Evolutionary conservation across 139 green algal species (phyloP).

Genomic region (Picochlorum costavermella): DNA sequence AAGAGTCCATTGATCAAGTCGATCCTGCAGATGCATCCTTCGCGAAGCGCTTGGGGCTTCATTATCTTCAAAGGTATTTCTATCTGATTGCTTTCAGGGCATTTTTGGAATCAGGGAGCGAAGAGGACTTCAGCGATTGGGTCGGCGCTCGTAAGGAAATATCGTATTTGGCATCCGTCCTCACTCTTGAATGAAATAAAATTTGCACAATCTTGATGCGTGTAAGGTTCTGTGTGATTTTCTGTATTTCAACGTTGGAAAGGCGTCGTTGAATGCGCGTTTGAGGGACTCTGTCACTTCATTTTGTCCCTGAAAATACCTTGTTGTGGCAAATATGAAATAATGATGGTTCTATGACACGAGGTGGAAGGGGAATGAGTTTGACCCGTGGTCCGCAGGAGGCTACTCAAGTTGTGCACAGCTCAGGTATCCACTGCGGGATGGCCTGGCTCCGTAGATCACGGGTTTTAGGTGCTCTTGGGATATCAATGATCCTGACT

Average conservation of each 20-base stretch:
- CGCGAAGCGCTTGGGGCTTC: slow-evolving; percentile 68
- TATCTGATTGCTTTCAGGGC: slow-evolving; percentile 67
- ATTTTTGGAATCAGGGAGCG: background rate
- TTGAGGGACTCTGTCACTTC: too few species aligned
- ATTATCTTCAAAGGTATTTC: slow-evolving; percentile 90
- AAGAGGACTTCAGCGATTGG: slow-evolving; percentile 39
- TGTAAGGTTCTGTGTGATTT: too few species aligned
- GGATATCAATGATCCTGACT: background rate
- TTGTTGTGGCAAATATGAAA: too few species aligned
- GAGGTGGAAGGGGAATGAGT: too few species aligned
- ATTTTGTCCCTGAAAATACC: too few species aligned
- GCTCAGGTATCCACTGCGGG: too few species aligned
- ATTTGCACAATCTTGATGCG: background rate
- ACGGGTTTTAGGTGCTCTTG: background rate
- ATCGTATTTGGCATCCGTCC: slow-evolving; percentile 40
- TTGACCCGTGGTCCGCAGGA: too few species aligned
- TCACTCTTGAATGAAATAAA: slow-evolving; percentile 34
- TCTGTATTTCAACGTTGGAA: too few species aligned
- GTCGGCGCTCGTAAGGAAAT: slow-evolving; percentile 47
- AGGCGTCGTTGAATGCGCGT: too few species aligned
- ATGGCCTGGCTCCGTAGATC: background rate
- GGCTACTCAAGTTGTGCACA: too few species aligned
- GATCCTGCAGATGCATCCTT: slow-evolving; percentile 13
- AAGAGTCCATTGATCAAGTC: background rate
- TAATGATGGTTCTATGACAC: too few species aligned